phyloP scores from a whole-genome alignment of 306 rosid genomes.

The Canavalia gladiata region DNA sequence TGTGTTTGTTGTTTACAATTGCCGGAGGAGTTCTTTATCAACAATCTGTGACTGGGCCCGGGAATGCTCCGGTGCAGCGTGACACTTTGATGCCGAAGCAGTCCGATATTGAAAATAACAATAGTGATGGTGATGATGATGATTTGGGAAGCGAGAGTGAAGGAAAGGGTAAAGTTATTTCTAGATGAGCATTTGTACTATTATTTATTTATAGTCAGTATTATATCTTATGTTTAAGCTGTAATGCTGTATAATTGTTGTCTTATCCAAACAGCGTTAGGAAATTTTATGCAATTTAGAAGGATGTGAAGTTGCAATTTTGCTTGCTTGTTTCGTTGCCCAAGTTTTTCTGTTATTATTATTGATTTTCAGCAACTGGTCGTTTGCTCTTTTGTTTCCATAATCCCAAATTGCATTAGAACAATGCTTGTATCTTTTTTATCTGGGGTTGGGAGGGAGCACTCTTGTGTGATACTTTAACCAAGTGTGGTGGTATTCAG shows the following conservation, averaged over 20 bases:
- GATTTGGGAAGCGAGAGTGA: constrained; percentile 58
- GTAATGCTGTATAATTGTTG: constrained; percentile 46
- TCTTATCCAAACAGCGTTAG: constrained; percentile 40
- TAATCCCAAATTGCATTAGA: not conserved
- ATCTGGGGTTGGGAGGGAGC: not conserved
- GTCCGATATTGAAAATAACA: constrained; percentile 48
- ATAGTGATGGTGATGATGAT: constrained; percentile 42
- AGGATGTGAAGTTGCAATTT: constrained; percentile 38
- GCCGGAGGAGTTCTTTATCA: constrained; percentile 92
- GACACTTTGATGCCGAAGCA: constrained; percentile 60
- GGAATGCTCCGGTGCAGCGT: constrained; percentile 54
- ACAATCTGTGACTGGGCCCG: constrained; percentile 77
- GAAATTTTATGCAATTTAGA: constrained; percentile 46
- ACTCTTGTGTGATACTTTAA: constrained; percentile 9
- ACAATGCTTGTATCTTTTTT: not conserved
- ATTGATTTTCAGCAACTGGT: constrained; percentile 2
- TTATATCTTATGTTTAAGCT: constrained; percentile 24
- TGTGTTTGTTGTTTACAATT: constrained; percentile 85
- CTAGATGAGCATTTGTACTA: constrained; percentile 61
- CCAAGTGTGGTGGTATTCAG: not conserved
- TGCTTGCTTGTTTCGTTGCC: constrained; percentile 21
- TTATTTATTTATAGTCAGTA: constrained; percentile 37
- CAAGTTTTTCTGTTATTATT: constrained; percentile 9
- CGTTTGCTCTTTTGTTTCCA: constrained; percentile 31
- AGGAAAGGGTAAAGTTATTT: constrained; percentile 68